Conservation (phyloP, 352 stramenopile species). For the Thalassiosira livingstoniorum region DNA sequence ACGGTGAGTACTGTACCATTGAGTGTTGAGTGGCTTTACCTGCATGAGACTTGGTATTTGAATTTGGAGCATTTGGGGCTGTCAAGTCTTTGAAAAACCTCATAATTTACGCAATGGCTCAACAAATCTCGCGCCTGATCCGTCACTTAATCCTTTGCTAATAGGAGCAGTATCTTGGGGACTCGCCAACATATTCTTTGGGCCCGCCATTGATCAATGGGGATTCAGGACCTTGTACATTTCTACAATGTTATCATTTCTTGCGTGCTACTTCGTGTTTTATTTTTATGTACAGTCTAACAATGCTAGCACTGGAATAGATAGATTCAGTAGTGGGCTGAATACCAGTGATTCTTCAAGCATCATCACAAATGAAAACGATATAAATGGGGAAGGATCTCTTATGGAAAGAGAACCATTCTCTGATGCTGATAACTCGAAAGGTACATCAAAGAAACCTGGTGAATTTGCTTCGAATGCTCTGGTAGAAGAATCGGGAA, state of each 20-base stretch:
- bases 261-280: constrained; percentile 42
- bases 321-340: not conserved
- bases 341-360: not conserved
- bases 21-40: too few species aligned
- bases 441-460: not conserved
- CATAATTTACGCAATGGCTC: too few species aligned
- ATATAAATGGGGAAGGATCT: not conserved
- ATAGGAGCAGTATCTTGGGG: constrained; percentile 66
- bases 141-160: not conserved
- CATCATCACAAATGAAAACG: not conserved
- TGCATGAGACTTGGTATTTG: too few species aligned
- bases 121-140: too few species aligned
- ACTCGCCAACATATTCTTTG: constrained; percentile 62
- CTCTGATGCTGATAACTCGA: not conserved
- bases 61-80: too few species aligned
- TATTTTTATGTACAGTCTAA: constrained; percentile 43
- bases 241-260: constrained; percentile 43
- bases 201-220: constrained; percentile 54
- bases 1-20: constrained; percentile 27
- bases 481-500: too few species aligned
- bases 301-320: not conserved
- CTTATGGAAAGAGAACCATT: not conserved
- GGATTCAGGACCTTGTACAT: constrained; percentile 61
- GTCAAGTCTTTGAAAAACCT: too few species aligned
- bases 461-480: too few species aligned